Conservation (phyloP, 106 monocot genomes). For the Alisma plantagoaquatica region DNA sequence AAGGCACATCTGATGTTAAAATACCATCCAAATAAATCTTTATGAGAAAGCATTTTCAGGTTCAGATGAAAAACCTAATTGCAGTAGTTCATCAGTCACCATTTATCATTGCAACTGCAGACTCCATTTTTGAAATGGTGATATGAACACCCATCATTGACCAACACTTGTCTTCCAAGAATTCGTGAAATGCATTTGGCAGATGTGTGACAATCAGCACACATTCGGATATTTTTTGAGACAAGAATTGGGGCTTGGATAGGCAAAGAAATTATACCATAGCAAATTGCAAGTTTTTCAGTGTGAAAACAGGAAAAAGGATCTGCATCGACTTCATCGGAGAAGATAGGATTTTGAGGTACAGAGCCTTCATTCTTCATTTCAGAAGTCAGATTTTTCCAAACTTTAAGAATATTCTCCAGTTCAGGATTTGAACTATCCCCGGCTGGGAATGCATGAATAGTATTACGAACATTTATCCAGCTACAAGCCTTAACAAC, state of each 20-base stretch:
- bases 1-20: no score
- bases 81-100: no score
- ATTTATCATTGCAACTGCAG: slow-evolving; percentile 45
- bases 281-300: slow-evolving; percentile 54
- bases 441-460: slow-evolving; percentile 52
- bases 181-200: slow-evolving; percentile 39
- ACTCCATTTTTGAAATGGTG: slow-evolving; percentile 40
- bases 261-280: slow-evolving; percentile 38
- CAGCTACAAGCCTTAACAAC: slow-evolving; percentile 33
- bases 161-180: slow-evolving; percentile 23
- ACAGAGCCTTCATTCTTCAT: slow-evolving; percentile 28
- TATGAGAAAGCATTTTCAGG: no score
- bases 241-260: slow-evolving; percentile 20
- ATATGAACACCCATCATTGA: slow-evolving; percentile 40
- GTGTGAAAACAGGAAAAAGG: slow-evolving; percentile 50
- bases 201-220: slow-evolving; percentile 47
- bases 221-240: slow-evolving; percentile 52
- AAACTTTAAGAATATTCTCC: slow-evolving; percentile 21
- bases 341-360: slow-evolving; percentile 27
- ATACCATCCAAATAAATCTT: no score
- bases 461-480: slow-evolving; percentile 17
- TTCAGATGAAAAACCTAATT: no score
- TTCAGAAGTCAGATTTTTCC: slow-evolving; percentile 28
- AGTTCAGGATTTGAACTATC: slow-evolving; percentile 33
- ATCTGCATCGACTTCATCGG: slow-evolving; percentile 23